phyloP scores from a whole-genome alignment of 345 rosid species.

The Acer yangbiense region DNA sequence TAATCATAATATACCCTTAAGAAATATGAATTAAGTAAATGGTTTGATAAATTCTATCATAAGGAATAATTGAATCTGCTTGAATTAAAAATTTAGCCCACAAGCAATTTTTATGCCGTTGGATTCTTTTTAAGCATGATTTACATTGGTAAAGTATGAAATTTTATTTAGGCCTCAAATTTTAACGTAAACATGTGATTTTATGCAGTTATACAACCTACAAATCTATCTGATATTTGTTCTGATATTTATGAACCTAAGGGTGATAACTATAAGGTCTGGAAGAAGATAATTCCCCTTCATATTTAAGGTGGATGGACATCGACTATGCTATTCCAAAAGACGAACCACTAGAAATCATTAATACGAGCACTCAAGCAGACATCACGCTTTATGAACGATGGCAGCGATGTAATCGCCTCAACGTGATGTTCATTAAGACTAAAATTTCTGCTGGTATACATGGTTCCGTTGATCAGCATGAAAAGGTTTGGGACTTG shows the following conservation, averaged over 20 bases:
- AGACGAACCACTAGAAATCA: not conserved
- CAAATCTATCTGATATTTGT: too few species aligned
- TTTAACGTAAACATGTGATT: not conserved
- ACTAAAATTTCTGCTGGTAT: too few species aligned
- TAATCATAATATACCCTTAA: too few species aligned
- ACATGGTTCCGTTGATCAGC: too few species aligned
- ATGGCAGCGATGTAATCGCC: not conserved
- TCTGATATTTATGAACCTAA: not conserved
- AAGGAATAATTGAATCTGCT: not conserved
- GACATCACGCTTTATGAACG: not conserved
- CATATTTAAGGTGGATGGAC: not conserved
- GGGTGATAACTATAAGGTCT: not conserved
- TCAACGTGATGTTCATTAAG: too few species aligned
- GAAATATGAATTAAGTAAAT: too few species aligned
- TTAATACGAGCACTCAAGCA: not conserved
- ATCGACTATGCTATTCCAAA: not conserved
- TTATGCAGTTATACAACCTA: not conserved
- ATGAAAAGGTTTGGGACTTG: too few species aligned
- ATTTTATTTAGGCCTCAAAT: not conserved
- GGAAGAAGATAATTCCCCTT: not conserved
- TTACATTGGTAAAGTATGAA: not conserved
- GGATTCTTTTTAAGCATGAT: not conserved
- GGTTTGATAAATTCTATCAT: too few species aligned
- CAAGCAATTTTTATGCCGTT: not conserved
- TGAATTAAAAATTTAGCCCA: not conserved